Evolutionary conservation across 2,329 filamentous ascomycete genomes (phyloP).

Genomic region (Metarhizium sp.): DNA sequence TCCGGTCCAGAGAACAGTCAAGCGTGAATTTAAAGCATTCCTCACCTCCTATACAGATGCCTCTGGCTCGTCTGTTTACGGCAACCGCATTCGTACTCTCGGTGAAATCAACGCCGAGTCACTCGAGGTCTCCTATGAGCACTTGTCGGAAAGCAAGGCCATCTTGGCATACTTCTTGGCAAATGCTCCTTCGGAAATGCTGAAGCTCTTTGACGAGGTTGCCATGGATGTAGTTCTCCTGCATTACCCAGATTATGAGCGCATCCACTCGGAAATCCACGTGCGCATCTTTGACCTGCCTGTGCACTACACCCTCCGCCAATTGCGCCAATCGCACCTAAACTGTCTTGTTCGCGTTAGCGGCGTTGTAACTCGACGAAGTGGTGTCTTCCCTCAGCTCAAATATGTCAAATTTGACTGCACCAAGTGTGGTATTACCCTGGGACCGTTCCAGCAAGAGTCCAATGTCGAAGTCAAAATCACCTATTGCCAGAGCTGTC

Average conservation of each 20-base stretch:
- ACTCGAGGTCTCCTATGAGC: constrained; percentile 90
- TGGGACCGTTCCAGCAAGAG: constrained; percentile 96
- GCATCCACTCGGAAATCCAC: constrained; percentile 95
- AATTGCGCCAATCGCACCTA: constrained; percentile 88
- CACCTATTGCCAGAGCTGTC: constrained; percentile 91
- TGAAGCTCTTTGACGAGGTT: constrained; percentile 93
- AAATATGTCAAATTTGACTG: constrained; percentile 99
- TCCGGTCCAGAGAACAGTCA: constrained; percentile 84
- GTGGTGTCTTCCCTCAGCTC: constrained; percentile 91
- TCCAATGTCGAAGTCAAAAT: constrained; percentile 95
- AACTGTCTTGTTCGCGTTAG: constrained; percentile 93
- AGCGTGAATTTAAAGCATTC: constrained; percentile 95
- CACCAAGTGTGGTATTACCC: constrained; percentile 79
- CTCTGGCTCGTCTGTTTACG: constrained; percentile 84
- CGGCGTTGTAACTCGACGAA: constrained; percentile 88
- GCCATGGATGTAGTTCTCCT: constrained; percentile 94
- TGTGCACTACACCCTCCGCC: constrained; percentile 87
- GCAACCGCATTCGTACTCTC: constrained; percentile 86
- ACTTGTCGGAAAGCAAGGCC: constrained; percentile 82
- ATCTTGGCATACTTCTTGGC: constrained; percentile 93
- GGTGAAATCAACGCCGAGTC: constrained; percentile 96
- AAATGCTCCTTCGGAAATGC: constrained; percentile 88
- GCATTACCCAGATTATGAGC: constrained; percentile 95
- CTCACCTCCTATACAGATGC: constrained; percentile 92
- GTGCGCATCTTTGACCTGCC: constrained; percentile 94